A percentile compares a stretch with the other conserved stretches of the same genome.
phyloP scores from a whole-genome alignment of 352 stramenopile genomes.

The Halophytophthora batemanensis region DNA sequence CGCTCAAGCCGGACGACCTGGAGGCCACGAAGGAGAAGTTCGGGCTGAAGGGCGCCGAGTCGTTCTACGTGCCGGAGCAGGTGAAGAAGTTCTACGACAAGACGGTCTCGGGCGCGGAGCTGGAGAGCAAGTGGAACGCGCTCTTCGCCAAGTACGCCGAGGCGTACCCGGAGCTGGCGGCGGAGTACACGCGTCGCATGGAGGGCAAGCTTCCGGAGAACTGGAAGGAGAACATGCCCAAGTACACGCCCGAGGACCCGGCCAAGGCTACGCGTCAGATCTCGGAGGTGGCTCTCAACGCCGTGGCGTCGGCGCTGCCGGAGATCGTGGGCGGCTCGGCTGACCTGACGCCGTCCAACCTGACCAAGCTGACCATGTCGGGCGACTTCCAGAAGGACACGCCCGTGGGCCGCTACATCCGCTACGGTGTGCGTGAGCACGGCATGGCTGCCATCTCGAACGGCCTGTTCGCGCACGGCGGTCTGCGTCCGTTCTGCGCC shows the following conservation, averaged over 20 bases:
- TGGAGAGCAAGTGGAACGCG: slow-evolving; percentile 88
- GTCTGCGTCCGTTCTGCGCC: slow-evolving; percentile 96
- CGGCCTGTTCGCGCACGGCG: slow-evolving; percentile 97
- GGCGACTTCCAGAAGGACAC: slow-evolving; percentile 98
- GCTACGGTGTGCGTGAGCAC: slow-evolving; percentile 98
- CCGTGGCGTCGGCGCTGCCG: slow-evolving; percentile 89
- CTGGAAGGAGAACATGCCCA: slow-evolving; percentile 91
- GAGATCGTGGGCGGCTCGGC: slow-evolving; percentile 98
- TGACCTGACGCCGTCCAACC: slow-evolving; percentile 98
- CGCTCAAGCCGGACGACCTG: slow-evolving; percentile 94
- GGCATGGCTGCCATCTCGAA: slow-evolving; percentile 98
- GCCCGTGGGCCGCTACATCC: slow-evolving; percentile 95
- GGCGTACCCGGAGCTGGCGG: slow-evolving; percentile 90
- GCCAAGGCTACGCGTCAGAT: slow-evolving; percentile 92
- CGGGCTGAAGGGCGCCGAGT: slow-evolving; percentile 90
- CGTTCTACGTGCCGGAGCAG: slow-evolving; percentile 93
- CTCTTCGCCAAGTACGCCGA: slow-evolving; percentile 91
- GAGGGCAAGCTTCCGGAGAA: slow-evolving; percentile 89
- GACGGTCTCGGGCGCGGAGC: slow-evolving; percentile 63
- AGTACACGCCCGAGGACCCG: slow-evolving; percentile 88
- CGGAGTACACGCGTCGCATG: slow-evolving; percentile 95
- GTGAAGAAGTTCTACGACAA: slow-evolving; percentile 92
- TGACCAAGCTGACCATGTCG: slow-evolving; percentile 94
- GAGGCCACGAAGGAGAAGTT: slow-evolving; percentile 89
- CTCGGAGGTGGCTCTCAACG: slow-evolving; percentile 95